Base-by-base conservation (phyloP, 768 basidiomycete genomes). In the Macrolepiota dolichaula region DNA sequence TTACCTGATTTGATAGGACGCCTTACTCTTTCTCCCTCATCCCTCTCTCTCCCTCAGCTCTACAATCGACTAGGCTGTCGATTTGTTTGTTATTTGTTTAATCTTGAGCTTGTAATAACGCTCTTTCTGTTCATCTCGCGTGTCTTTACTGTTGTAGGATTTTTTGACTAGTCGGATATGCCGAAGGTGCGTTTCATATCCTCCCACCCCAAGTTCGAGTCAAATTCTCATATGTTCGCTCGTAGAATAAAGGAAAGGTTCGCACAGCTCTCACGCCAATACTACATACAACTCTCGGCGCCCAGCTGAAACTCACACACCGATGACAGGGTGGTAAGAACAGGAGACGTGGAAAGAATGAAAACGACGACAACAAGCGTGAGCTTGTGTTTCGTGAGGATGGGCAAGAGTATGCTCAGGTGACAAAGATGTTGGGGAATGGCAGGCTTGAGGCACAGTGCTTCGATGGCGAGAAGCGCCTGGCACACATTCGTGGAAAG, bases 351-450 rank as follows among this genome's bases (percentile, higher is more conserved):
- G 97, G 97, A 83, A 99, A 99, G 86, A 98, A 98, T 78, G 96
- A 99, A 81, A 97, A 96, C 78, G 97, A 98, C 59, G 92, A 93
- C 68, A 93, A 97, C 80, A 98, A 98, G 83, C 91, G 97, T 68
- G 97, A 99, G 75, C 85, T 98, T 59, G 95, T 98, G 42, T 98
- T 98, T 83, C 90, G 92, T 69, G 96, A 98, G 75, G 97, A 98
- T 71, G 96, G 96, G 6, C 97, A 99, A 76, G 95, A 98, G 75
- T 99, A 99, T 74, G 97, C 94, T 15, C 97, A 98, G 74, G 97
- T 98, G 54, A 88, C 79, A 57, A 99, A 98, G 81, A 99, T 99
- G 97, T 83, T 99, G 46, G 97, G 97, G 32, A 99, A 99, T 71
- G 96, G 97, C 19, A 89, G 96, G 44, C 77, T 99, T 61, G 96